A percentile compares a stretch with the other conserved stretches of the same genome.
phyloP scores from a whole-genome alignment of 2,329 filamentous ascomycete genomes.

The Graphilbum ipis-grandicollis region DNA sequence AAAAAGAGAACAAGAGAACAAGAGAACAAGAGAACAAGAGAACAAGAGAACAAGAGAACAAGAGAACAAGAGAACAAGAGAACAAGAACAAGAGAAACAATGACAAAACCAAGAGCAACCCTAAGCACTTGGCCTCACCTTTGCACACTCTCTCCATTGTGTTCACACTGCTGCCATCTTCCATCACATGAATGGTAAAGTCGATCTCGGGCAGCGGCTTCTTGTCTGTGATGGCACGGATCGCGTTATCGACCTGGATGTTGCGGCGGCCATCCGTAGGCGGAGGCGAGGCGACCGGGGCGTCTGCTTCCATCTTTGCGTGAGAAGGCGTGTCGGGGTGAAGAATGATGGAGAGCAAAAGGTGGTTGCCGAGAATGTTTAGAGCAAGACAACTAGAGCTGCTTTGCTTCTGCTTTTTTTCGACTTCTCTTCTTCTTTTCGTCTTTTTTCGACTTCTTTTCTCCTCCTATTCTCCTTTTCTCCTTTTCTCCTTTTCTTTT shows the following conservation, averaged over 20 bases:
- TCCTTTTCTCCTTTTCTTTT: too few relatives aligned
- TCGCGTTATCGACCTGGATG: conserved; percentile 67
- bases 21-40: neutral
- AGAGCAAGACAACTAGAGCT: too few relatives aligned
- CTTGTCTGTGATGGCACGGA: conserved; percentile 86
- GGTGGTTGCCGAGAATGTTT: too few relatives aligned
- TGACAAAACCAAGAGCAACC: too few relatives aligned
- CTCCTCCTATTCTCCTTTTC: too few relatives aligned
- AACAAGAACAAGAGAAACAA: neutral
- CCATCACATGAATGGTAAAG: conserved; percentile 96
- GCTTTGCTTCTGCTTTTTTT: too few relatives aligned
- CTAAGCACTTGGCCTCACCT: conserved; percentile 44
- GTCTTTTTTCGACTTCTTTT: too few relatives aligned
- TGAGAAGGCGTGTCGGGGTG: neutral
- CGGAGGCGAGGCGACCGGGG: neutral
- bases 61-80: conserved; percentile 6
- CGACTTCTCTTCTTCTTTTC: too few relatives aligned
- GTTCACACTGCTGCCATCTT: conserved; percentile 89
- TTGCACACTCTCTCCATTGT: conserved; percentile 94
- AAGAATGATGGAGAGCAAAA: neutral
- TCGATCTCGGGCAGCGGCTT: conserved; percentile 94
- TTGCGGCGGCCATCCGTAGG: conserved; percentile 27
- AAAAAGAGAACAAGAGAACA: neutral
- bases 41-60: conserved; percentile 3
- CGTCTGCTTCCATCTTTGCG: neutral